A percentile compares a stretch with the other conserved stretches of the same genome.
These are phyloP conservation scores for Diaporthe vexans DNA, from an alignment of 2,329 filamentous ascomycete species.

Conservation along the genomic window DNA sequence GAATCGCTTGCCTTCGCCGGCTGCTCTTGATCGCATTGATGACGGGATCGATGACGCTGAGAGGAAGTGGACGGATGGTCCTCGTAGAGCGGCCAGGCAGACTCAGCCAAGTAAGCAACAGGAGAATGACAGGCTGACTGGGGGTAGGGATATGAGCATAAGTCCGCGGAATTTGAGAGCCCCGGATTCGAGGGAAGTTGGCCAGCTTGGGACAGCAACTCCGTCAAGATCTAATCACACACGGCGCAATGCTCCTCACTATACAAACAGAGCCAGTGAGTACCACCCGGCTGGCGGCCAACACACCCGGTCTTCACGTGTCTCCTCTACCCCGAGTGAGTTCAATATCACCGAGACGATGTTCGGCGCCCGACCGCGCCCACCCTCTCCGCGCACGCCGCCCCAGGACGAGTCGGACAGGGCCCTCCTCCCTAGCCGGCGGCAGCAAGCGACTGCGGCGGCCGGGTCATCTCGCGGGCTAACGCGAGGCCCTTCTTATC, in stretches of 20 bases:
- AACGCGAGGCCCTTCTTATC: too few species aligned
- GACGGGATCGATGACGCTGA: background rate
- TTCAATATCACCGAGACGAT: conserved; percentile 10
- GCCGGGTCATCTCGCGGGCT: background rate
- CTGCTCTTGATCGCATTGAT: conserved; percentile 1
- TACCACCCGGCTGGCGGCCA: background rate
- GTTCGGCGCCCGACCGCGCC: background rate
- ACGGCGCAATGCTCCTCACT: background rate
- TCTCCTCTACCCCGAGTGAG: background rate
- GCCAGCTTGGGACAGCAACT: background rate
- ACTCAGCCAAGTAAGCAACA: background rate
- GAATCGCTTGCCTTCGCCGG: background rate
- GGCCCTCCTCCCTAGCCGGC: background rate
- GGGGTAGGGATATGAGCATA: background rate
- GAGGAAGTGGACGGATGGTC: background rate
- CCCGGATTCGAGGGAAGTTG: background rate
- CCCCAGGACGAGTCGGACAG: background rate
- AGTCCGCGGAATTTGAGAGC: too few species aligned
- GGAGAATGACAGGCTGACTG: background rate
- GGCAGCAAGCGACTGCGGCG: background rate
- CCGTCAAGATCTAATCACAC: background rate
- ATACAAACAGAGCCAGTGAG: background rate
- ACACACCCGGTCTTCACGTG: too few species aligned
- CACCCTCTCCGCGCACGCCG: background rate
- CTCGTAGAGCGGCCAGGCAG: background rate